Evolutionary conservation across 352 stramenopile species (phyloP).

Genomic region (Nothophytophthora sp.): DNA sequence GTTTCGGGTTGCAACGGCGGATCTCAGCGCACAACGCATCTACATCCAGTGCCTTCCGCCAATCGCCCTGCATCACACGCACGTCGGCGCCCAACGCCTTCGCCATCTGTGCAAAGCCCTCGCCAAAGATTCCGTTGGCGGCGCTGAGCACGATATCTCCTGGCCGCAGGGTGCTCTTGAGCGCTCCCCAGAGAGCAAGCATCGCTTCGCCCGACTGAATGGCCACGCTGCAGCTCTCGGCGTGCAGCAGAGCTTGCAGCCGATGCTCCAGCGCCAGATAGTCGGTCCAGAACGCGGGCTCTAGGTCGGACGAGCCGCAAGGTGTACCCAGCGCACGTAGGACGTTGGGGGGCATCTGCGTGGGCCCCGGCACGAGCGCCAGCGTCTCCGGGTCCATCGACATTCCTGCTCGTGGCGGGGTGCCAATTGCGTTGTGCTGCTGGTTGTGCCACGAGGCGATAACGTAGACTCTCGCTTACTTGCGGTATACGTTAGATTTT

Average conservation of each 20-base stretch:
- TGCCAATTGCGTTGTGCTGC: no score
- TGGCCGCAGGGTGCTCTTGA: slow-evolving; percentile 44
- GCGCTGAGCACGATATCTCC: slow-evolving; percentile 49
- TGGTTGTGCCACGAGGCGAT: no score
- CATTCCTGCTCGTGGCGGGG: no score
- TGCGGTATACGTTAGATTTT: no score
- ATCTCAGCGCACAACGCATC: slow-evolving; percentile 37
- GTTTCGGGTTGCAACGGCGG: slow-evolving; percentile 38
- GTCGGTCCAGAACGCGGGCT: slow-evolving; percentile 55
- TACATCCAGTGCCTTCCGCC: slow-evolving; percentile 39
- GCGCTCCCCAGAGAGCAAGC: slow-evolving; percentile 49
- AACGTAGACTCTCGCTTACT: no score
- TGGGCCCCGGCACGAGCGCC: slow-evolving; percentile 40
- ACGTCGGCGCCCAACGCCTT: slow-evolving; percentile 41
- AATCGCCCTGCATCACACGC: slow-evolving; percentile 36
- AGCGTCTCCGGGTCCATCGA: slow-evolving; percentile 17
- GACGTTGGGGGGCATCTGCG: slow-evolving; percentile 42
- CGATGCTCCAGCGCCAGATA: slow-evolving; percentile 41
- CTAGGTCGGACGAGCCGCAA: slow-evolving; percentile 47
- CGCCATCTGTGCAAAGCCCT: slow-evolving; percentile 55
- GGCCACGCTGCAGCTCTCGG: slow-evolving; percentile 32
- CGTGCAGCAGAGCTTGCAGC: slow-evolving; percentile 38
- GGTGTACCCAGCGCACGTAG: slow-evolving; percentile 28
- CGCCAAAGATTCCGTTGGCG: slow-evolving; percentile 51
- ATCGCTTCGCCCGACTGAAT: slow-evolving; percentile 67